Conservation (phyloP, 1,139 yeast species). For the Suhomyces atakaporum region DNA sequence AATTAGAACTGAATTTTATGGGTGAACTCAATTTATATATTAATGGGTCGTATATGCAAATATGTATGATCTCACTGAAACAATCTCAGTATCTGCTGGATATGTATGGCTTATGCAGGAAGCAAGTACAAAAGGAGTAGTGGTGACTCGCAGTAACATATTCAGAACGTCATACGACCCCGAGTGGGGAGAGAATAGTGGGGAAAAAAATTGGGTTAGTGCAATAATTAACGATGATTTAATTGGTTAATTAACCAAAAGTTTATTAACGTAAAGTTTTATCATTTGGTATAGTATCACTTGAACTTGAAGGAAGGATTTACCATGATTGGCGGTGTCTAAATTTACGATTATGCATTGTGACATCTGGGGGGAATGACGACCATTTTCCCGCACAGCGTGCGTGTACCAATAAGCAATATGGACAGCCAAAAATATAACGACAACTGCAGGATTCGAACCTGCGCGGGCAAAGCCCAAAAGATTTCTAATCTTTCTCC, state of each 20-base stretch:
- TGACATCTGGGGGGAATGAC: too few species aligned
- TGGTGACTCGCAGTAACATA: neutral
- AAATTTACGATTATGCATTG: too few species aligned
- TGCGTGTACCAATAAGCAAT: neutral
- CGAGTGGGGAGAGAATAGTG: neutral
- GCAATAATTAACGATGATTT: neutral
- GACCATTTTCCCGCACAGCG: too few species aligned
- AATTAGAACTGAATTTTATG: too few species aligned
- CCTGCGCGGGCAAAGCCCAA: constrained; percentile 59
- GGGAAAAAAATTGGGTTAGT: neutral
- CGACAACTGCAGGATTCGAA: constrained; percentile 54
- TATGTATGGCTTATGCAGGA: neutral
- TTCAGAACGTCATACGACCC: neutral
- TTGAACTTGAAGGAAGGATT: too few species aligned
- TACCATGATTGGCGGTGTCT: too few species aligned
- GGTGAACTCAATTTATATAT: too few species aligned
- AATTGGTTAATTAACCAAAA: too few species aligned
- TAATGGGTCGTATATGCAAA: too few species aligned
- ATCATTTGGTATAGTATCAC: too few species aligned
- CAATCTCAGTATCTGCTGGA: neutral
- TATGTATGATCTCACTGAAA: neutral
- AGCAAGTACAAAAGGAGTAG: neutral
- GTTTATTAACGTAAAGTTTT: too few species aligned
- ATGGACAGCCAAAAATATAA: constrained; percentile 15
- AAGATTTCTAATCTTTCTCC: constrained; percentile 41